Conservation (phyloP, 148 eudicot species). For the Cornus kousa region DNA sequence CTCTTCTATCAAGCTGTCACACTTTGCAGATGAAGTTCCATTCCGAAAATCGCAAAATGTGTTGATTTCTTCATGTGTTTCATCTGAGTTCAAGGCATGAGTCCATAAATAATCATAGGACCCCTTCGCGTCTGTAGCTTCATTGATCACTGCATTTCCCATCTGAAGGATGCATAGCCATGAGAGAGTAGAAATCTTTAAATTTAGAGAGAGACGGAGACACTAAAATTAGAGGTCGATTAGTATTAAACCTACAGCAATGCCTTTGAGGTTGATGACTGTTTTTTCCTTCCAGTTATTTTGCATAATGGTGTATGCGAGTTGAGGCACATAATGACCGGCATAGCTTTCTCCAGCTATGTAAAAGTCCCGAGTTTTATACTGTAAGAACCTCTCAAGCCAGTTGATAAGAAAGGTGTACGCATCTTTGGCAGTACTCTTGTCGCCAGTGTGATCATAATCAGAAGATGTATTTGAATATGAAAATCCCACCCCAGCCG, state of each 20-base stretch:
- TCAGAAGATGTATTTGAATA: constrained; percentile 29
- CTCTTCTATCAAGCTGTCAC: not conserved
- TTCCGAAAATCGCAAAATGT: not conserved
- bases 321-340: constrained; percentile 47
- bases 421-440: constrained; percentile 39
- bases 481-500: constrained; percentile 49
- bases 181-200: not conserved
- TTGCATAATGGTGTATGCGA: constrained; percentile 35
- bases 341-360: constrained; percentile 47
- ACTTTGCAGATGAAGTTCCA: not conserved
- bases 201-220: too few relatives aligned
- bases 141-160: constrained; percentile 41
- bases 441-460: constrained; percentile 30
- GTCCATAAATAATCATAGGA: constrained; percentile 33
- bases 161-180: constrained; percentile 21
- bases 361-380: constrained; percentile 34
- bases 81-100: constrained; percentile 37
- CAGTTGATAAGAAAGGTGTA: constrained; percentile 36
- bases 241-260: constrained; percentile 26
- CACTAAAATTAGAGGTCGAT: not conserved
- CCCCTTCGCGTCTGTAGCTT: constrained; percentile 24
- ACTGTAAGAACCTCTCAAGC: constrained; percentile 42
- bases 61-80: constrained; percentile 21
- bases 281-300: constrained; percentile 17
- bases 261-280: constrained; percentile 39